Evolutionary conservation across 1,139 yeast species (phyloP).

Genomic region (Hemisphaericaspora lyxosophila): DNA sequence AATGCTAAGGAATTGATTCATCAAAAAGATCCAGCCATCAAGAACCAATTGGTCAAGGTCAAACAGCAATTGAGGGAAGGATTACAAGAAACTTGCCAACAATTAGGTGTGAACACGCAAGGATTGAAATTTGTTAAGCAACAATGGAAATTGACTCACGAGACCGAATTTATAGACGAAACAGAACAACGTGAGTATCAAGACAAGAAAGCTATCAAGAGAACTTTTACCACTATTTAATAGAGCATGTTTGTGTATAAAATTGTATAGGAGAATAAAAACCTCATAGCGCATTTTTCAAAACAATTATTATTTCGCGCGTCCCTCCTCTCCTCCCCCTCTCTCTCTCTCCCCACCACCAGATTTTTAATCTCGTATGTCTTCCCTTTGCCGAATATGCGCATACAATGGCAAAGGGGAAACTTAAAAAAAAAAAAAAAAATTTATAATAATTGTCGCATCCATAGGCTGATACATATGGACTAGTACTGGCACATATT

Average conservation of each 20-base stretch:
- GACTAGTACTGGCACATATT: too few species aligned
- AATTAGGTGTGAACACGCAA: conserved; percentile 83
- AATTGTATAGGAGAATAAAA: too few species aligned
- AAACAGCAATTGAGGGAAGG: conserved; percentile 56
- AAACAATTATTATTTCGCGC: neutral
- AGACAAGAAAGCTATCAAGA: conserved; percentile 61
- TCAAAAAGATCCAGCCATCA: conserved; percentile 63
- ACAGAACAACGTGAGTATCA: conserved; percentile 55
- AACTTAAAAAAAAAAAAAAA: too few species aligned
- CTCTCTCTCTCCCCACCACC: too few species aligned
- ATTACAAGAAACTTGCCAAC: conserved; percentile 51
- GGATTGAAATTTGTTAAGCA: conserved; percentile 73
- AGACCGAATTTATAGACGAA: conserved; percentile 71
- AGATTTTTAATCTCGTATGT: too few species aligned
- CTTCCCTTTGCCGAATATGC: too few species aligned
- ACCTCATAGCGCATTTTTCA: too few species aligned
- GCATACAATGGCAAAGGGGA: too few species aligned
- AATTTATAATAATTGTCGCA: too few species aligned
- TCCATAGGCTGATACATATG: too few species aligned
- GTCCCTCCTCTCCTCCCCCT: neutral
- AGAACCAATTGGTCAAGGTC: conserved; percentile 58
- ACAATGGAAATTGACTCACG: conserved; percentile 80
- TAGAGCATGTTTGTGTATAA: too few species aligned
- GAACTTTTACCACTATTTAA: conserved; percentile 53
- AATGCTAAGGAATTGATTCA: conserved; percentile 75